Conservation (phyloP, 176 grass and related monocot genomes). For the Zea mays region Zm-B73-REFERENCE-NAM-5.0 NC_050097.1:97804501-97805000, state of each 20-base stretch:
- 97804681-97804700: constrained; percentile 4
- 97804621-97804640: constrained; percentile 12
- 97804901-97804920: constrained; percentile 79
- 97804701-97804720: neutral
- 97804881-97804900: constrained; percentile 59
- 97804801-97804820: constrained; percentile 2
- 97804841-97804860: constrained; percentile 14
- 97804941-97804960: constrained; percentile 64
- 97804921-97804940: constrained; percentile 71
- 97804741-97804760: neutral
- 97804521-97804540: constrained; percentile 3
- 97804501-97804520: neutral
- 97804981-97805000: constrained; percentile 19
- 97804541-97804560: constrained; percentile 70
- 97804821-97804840: neutral
- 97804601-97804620: constrained; percentile 38
- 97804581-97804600: constrained; percentile 86
- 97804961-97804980: neutral
- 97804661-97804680: constrained; percentile 1
- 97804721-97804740: constrained; percentile 2
- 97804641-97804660: neutral
- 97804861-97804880: neutral
- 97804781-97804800: constrained; percentile 3
- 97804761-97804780: neutral
- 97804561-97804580: constrained; percentile 81